These are phyloP conservation scores for Suillus americanus DNA, from an alignment of 768 basidiomycete species.

Conservation along the genomic window DNA sequence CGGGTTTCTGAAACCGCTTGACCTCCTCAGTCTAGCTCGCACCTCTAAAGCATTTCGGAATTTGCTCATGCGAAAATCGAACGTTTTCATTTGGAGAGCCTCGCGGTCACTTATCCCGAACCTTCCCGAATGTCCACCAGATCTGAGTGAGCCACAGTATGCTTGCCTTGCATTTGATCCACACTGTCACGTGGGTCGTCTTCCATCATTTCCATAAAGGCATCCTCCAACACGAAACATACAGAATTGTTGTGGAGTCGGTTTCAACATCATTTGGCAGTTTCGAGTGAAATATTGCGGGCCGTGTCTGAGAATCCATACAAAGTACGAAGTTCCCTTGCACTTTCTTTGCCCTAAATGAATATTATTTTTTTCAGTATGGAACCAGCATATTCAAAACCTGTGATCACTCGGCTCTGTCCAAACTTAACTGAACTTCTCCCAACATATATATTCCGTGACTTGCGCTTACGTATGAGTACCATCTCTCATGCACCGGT, in stretches of 20 bases:
- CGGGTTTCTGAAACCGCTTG: conserved; percentile 40
- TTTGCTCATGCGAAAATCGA: conserved; percentile 35
- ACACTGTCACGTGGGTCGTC: conserved; percentile 30
- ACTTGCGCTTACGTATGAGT: conserved; percentile 1
- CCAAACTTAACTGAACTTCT: neutral
- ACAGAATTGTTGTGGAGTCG: conserved; percentile 26
- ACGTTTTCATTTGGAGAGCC: conserved; percentile 31
- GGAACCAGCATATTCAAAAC: neutral
- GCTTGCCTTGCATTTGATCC: conserved; percentile 48
- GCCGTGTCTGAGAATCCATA: conserved; percentile 25
- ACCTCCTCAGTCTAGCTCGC: conserved; percentile 46
- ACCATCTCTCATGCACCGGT: neutral
- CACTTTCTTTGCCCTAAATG: conserved; percentile 11
- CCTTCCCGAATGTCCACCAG: conserved; percentile 46
- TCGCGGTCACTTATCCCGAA: conserved; percentile 36
- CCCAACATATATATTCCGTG: conserved; percentile 1
- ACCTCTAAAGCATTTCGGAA: conserved; percentile 40
- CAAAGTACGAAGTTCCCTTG: conserved; percentile 17
- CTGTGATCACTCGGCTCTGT: neutral
- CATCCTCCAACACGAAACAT: neutral
- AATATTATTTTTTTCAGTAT: neutral
- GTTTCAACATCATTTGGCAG: conserved; percentile 31
- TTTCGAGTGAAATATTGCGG: conserved; percentile 28
- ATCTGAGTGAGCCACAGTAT: conserved; percentile 49
- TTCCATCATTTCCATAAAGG: neutral